These are phyloP conservation scores for Hypoxylon sp. DNA, from an alignment of 2,329 filamentous ascomycete species.

Conservation along the genomic window DNA sequence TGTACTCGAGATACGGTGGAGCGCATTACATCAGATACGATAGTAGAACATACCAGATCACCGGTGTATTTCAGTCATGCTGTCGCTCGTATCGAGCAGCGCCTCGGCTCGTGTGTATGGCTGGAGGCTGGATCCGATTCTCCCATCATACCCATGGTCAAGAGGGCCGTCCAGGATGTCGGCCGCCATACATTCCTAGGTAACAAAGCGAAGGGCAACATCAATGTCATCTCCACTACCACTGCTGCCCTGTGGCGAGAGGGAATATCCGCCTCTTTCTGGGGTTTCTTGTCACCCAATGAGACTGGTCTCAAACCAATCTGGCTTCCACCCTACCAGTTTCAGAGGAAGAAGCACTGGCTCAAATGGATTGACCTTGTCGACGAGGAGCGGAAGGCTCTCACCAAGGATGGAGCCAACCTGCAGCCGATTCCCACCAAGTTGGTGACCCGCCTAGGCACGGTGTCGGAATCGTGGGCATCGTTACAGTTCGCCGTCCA, in stretches of 20 bases:
- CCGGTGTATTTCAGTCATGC: constrained; percentile 44
- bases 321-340: constrained; percentile 27
- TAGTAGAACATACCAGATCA: constrained; percentile 37
- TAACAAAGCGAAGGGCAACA: background rate
- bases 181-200: constrained; percentile 1
- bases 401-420: background rate
- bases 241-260: constrained; percentile 12
- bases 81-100: constrained; percentile 36
- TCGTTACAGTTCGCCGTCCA: background rate
- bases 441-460: background rate
- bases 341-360: constrained; percentile 23
- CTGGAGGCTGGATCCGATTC: constrained; percentile 47
- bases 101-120: constrained; percentile 38
- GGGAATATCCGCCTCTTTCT: constrained; percentile 18
- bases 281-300: constrained; percentile 14
- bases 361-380: constrained; percentile 5
- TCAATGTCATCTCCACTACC: background rate
- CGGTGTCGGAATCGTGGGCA: constrained; percentile 4
- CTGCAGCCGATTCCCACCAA: background rate
- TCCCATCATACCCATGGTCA: constrained; percentile 34
- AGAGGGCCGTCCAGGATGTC: background rate
- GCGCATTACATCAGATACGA: background rate
- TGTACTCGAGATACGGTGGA: constrained; percentile 6
- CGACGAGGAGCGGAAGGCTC: background rate
- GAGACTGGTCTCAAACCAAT: constrained; percentile 14